phyloP scores from a whole-genome alignment of 1,284 basidiomycete species.

The Singerocomus inundabilis region DNA sequence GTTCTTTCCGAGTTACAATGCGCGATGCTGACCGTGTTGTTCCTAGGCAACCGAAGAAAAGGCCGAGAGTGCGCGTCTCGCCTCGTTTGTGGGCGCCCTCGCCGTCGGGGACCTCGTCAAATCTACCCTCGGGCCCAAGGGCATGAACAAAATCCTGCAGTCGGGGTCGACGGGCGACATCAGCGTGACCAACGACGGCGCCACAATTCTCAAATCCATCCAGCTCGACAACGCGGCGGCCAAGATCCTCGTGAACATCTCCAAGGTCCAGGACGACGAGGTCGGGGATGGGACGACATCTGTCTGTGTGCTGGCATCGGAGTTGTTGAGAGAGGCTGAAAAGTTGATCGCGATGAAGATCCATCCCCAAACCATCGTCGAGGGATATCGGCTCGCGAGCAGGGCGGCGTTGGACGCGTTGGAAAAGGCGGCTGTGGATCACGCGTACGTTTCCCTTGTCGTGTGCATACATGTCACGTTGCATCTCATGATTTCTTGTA shows the following conservation, averaged over 20 bases:
- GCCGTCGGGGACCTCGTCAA: slow-evolving; percentile 98
- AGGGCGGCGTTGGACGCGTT: slow-evolving; percentile 83
- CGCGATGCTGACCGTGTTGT: slow-evolving; percentile 11
- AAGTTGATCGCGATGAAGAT: slow-evolving; percentile 92
- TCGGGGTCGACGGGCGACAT: slow-evolving; percentile 90
- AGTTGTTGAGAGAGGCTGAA: slow-evolving; percentile 93
- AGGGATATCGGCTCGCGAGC: slow-evolving; percentile 95
- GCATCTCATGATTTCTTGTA: not conserved
- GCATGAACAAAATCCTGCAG: slow-evolving; percentile 95
- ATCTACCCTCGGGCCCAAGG: slow-evolving; percentile 97
- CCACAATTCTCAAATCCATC: slow-evolving; percentile 97
- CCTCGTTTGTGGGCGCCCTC: slow-evolving; percentile 96
- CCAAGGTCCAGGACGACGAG: slow-evolving; percentile 99
- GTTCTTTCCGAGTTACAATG: not conserved
- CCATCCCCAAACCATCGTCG: slow-evolving; percentile 99
- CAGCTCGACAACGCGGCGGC: slow-evolving; percentile 98
- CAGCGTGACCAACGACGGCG: slow-evolving; percentile 98
- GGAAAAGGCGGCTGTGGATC: slow-evolving; percentile 79
- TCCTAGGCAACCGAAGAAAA: slow-evolving; percentile 93
- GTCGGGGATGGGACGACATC: slow-evolving; percentile 97
- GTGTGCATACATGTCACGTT: not conserved
- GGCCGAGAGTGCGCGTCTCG: slow-evolving; percentile 98
- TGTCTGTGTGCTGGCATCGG: slow-evolving; percentile 92
- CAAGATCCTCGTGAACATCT: slow-evolving; percentile 99
- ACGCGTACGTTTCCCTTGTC: slow-evolving; percentile 58